Base-by-base conservation (phyloP, 352 stramenopile genomes). In the Globisporangium cylindrosporum region DNA sequence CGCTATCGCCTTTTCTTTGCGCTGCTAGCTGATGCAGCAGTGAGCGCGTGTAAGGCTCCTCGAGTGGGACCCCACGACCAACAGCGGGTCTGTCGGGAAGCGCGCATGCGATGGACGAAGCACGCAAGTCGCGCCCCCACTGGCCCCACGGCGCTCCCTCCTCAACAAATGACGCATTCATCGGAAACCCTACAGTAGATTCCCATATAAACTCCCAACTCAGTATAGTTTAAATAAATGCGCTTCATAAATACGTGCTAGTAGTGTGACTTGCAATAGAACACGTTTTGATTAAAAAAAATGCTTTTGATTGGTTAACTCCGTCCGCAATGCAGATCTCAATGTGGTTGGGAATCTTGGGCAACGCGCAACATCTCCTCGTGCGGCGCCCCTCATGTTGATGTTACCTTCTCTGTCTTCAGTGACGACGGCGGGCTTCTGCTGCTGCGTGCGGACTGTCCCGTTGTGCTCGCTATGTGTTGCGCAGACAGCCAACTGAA, bases 1-100 rank as follows among this genome's bases (percentile, higher is more conserved):
- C n/a, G n/a, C 48, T 54, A 5, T 15, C n/a, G 48, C 6, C 20
- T 27, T 25, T 54, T 54, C n/a, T 54, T 27, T 54, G 7, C 48
- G 48, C n/a, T 18, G 18, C 20, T 27, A 4, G 38, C 12, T 46
- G 38, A 46, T 46, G 38, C 38, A 32, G 27, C 27, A 32, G 27
- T 4, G 38, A 46, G 38, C 8, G 36, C 38, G 55, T 9, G 29
- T 25, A n/a, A n/a, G 41, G 48, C n/a, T 54, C 7, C 15, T 18
- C 0, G 48, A 41, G 54, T 59, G 54, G 54, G 27, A 59, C 54
- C 1, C 0, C 8, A 32, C 55, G 29, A 61, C 55, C 55, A 61
- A 34, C 55, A 43, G 29, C 29, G 29, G 29, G 22, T 25, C 54
- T 32, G 29, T 12, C 55, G 55, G 55, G 55, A 61, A 61, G 49